phyloP scores from a whole-genome alignment of 345 rosid species.

The Gossypium turneri region DNA sequence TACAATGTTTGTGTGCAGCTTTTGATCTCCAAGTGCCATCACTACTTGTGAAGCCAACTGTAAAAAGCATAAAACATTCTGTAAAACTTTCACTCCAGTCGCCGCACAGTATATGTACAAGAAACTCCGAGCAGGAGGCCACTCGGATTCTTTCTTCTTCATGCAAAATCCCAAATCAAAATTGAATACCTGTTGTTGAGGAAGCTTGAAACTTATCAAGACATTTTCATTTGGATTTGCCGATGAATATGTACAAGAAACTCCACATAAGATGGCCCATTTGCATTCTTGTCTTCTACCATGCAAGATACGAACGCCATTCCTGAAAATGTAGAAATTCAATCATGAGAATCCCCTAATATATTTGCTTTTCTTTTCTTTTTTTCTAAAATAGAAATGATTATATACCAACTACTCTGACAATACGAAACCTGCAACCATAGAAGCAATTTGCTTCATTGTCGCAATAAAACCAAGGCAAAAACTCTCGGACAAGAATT shows the following conservation, averaged over 20 bases:
- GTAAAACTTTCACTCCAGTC: slow-evolving; percentile 1
- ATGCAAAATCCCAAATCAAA: neutral
- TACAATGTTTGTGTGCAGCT: neutral
- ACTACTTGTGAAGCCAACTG: neutral
- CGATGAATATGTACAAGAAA: slow-evolving; percentile 83
- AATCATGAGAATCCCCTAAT: neutral
- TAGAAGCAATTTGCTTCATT: neutral
- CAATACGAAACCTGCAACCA: neutral
- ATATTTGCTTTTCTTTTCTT: neutral
- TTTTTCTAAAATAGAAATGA: neutral
- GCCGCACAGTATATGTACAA: slow-evolving; percentile 1
- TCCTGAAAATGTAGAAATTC: slow-evolving; percentile 40
- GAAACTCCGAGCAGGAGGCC: slow-evolving; percentile 11
- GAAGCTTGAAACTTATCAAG: slow-evolving; percentile 29
- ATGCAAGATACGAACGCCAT: slow-evolving; percentile 66
- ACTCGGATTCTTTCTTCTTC: neutral
- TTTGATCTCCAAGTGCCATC: neutral
- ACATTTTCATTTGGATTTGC: slow-evolving; percentile 87
- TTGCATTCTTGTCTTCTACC: slow-evolving; percentile 78
- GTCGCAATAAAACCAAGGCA: neutral
- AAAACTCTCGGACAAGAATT: neutral
- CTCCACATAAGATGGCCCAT: slow-evolving; percentile 79
- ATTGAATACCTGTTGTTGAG: slow-evolving; percentile 13
- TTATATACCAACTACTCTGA: neutral
- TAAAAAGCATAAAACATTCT: neutral